A percentile compares a stretch with the other conserved stretches of the same genome.
Conservation (phyloP, 2,329 filamentous ascomycete species). For the Fusarium pininemorale region DNA sequence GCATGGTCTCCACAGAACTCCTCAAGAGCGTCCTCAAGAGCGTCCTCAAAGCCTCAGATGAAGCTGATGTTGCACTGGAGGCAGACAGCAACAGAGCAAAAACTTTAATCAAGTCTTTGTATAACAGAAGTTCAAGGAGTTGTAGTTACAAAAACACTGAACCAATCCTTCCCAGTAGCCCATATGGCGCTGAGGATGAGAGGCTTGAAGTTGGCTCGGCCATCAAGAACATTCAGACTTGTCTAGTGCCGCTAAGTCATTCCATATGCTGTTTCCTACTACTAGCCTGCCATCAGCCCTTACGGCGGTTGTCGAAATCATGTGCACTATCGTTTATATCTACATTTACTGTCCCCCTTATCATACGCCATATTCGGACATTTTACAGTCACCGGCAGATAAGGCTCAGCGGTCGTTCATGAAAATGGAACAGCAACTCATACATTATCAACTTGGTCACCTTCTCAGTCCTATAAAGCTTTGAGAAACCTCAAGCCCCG, state of each 20-base stretch:
- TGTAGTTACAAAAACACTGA: background rate
- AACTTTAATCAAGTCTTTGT: accelerated
- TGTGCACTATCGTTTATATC: background rate
- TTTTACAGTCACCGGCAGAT: background rate
- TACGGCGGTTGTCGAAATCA: background rate
- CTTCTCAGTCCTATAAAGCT: background rate
- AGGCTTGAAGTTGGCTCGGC: background rate
- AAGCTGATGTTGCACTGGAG: background rate
- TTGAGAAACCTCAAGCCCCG: too few relatives aligned
- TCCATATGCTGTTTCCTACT: background rate
- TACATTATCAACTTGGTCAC: background rate
- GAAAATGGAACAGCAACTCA: background rate
- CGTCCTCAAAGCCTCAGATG: background rate
- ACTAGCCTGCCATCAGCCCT: background rate
- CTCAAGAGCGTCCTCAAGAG: background rate
- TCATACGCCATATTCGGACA: too few relatives aligned
- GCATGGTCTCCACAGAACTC: background rate
- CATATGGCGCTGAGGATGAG: background rate
- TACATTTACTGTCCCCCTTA: background rate
- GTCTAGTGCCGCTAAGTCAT: background rate
- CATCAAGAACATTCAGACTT: background rate
- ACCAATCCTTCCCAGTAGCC: background rate
- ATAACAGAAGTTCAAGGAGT: background rate
- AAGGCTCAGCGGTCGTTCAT: background rate
- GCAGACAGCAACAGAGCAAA: background rate